Conservation (phyloP, 2,329 filamentous ascomycete species). For the Nemania diffusa region DNA sequence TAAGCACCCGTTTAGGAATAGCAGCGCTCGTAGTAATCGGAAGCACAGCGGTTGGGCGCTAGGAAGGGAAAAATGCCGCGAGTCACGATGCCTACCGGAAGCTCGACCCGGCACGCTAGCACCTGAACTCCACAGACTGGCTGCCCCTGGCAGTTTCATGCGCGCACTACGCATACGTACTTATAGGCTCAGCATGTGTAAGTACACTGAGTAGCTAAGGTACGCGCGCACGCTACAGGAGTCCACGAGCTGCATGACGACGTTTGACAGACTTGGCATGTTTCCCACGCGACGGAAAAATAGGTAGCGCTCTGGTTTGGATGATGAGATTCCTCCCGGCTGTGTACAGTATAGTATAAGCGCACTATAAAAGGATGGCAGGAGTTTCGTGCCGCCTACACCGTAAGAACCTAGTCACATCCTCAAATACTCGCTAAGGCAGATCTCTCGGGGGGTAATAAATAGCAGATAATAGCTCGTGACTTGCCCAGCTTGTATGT, state of each 20-base stretch:
- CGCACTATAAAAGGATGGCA: neutral
- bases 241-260: neutral
- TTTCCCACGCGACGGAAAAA: neutral
- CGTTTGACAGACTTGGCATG: constrained; percentile 5
- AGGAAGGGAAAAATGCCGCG: constrained; percentile 26
- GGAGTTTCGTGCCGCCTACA: neutral
- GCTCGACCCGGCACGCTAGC: constrained; percentile 13
- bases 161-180: neutral
- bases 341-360: neutral
- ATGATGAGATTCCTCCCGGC: neutral
- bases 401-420: neutral
- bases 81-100: constrained; percentile 28
- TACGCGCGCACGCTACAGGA: neutral
- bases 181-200: neutral
- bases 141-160: constrained; percentile 28
- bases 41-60: neutral
- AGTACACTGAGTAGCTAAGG: neutral
- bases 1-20: neutral
- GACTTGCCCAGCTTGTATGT: neutral
- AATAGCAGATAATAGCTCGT: neutral
- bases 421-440: neutral
- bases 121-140: constrained; percentile 7
- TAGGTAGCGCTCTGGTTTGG: neutral
- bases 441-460: neutral
- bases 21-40: constrained; percentile 23